phyloP scores from a whole-genome alignment of 148 eudicot species.

The Camellia japonica region DNA sequence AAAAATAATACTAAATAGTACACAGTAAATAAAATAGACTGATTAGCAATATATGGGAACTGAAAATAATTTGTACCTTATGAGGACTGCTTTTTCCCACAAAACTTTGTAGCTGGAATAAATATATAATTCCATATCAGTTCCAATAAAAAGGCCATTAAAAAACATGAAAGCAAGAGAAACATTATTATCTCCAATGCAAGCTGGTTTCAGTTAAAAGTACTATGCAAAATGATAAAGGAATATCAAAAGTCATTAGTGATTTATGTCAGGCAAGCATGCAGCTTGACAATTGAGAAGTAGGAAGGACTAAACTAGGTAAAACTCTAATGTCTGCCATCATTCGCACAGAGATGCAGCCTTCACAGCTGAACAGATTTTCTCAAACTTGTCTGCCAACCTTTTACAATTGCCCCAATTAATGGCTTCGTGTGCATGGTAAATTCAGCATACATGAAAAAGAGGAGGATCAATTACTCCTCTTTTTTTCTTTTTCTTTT shows the following conservation, averaged over 20 bases:
- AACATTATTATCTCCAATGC: neutral
- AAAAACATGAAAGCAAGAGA: too few species aligned
- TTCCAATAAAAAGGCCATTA: neutral
- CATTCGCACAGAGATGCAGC: neutral
- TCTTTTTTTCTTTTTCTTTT: too few species aligned
- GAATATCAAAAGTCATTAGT: neutral
- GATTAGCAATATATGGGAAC: neutral
- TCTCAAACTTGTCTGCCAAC: neutral
- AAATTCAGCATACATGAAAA: too few species aligned
- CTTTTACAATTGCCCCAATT: too few species aligned
- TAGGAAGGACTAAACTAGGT: neutral
- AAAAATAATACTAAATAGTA: neutral
- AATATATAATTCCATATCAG: conserved; percentile 11
- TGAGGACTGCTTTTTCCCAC: conserved; percentile 68
- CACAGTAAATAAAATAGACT: neutral
- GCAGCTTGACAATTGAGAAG: neutral
- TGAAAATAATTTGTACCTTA: conserved; percentile 50
- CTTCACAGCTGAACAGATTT: neutral
- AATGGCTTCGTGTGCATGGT: too few species aligned
- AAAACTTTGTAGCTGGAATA: conserved; percentile 52
- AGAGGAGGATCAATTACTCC: too few species aligned
- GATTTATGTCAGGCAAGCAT: neutral
- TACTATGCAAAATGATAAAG: neutral
- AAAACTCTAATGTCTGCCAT: neutral
- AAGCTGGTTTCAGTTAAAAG: neutral